A percentile compares a stretch with the other conserved stretches of the same genome.
phyloP scores from a whole-genome alignment of 139 green algal genomes.

The Chlamydomonas asymmetrica region DNA sequence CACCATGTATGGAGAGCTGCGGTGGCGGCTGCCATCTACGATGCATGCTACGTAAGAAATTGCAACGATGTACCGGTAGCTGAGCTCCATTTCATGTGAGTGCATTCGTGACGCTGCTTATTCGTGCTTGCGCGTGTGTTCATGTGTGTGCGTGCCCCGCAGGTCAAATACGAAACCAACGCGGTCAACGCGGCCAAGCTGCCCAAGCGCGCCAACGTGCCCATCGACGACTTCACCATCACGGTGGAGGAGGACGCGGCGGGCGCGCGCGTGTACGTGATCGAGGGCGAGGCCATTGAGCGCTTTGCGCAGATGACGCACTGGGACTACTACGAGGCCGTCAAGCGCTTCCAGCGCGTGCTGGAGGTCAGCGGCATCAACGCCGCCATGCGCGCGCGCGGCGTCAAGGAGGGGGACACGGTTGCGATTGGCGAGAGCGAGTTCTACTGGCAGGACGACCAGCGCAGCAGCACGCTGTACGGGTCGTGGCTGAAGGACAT shows the following conservation, averaged over 20 bases:
- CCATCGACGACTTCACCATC: slow-evolving; percentile 79
- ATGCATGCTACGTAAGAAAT: too few relatives aligned
- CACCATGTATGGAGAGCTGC: too few relatives aligned
- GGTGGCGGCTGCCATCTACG: too few relatives aligned
- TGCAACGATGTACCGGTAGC: too few relatives aligned
- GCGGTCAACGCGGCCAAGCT: slow-evolving; percentile 59
- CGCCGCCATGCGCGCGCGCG: slow-evolving; percentile 52
- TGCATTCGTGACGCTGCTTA: too few relatives aligned
- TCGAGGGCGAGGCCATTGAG: slow-evolving; percentile 75
- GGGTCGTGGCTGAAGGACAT: slow-evolving; percentile 69
- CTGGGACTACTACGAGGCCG: slow-evolving; percentile 93
- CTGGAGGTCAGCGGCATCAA: slow-evolving; percentile 71
- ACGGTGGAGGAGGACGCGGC: slow-evolving; percentile 25
- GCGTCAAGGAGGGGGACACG: slow-evolving; percentile 72
- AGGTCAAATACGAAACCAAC: slow-evolving; percentile 46
- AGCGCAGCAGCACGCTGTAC: slow-evolving; percentile 67
- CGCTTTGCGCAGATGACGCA: slow-evolving; percentile 93
- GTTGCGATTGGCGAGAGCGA: slow-evolving; percentile 76
- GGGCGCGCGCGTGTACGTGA: slow-evolving; percentile 38
- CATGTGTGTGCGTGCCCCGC: slow-evolving; percentile 29
- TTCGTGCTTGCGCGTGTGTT: too few relatives aligned
- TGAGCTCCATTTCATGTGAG: too few relatives aligned
- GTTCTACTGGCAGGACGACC: slow-evolving; percentile 73
- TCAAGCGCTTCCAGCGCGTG: slow-evolving; percentile 61
- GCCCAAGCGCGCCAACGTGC: slow-evolving; percentile 30